phyloP scores from a whole-genome alignment of 1,139 yeast species.

The Magnusiomyces sp. region DNA sequence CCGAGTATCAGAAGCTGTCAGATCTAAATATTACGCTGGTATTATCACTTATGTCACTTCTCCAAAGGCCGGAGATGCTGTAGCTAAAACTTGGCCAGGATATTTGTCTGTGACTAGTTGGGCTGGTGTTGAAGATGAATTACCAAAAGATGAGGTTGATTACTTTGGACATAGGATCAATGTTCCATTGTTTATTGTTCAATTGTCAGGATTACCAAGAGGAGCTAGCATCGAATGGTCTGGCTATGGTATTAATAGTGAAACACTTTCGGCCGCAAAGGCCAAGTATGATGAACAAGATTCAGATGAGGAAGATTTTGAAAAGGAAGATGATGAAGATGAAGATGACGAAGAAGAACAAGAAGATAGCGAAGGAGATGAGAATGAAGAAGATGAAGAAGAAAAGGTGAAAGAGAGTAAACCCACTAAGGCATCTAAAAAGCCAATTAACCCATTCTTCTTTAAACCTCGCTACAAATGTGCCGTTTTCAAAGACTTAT shows the following conservation, averaged over 20 bases:
- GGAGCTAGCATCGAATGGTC: conserved; percentile 75
- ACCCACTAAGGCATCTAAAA: not conserved
- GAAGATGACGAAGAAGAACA: too few relatives aligned
- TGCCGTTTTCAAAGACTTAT: too few relatives aligned
- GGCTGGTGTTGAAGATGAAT: conserved; percentile 18
- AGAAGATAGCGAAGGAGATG: not conserved
- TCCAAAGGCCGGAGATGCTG: conserved; percentile 26
- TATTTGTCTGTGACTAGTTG: not conserved
- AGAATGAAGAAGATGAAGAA: not conserved
- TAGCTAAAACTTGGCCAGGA: conserved; percentile 35
- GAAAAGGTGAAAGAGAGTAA: not conserved
- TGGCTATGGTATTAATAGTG: conserved; percentile 19
- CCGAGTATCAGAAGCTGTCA: conserved; percentile 50
- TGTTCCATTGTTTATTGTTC: conserved; percentile 36
- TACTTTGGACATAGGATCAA: conserved; percentile 1
- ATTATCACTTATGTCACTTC: conserved; percentile 49
- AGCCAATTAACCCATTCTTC: not conserved
- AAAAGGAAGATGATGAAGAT: not conserved
- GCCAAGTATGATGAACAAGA: not conserved
- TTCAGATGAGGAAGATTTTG: conserved; percentile 1
- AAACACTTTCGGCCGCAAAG: not conserved
- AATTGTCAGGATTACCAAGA: conserved; percentile 58
- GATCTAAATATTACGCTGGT: conserved; percentile 32
- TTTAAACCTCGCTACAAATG: conserved; percentile 1
- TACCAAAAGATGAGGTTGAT: not conserved